Percentiles rank a stretch among this genome's conserved stretches.
phyloP scores from a whole-genome alignment of 176 grass and related monocot genomes.

The Echinochloa phyllopogon region DNA sequence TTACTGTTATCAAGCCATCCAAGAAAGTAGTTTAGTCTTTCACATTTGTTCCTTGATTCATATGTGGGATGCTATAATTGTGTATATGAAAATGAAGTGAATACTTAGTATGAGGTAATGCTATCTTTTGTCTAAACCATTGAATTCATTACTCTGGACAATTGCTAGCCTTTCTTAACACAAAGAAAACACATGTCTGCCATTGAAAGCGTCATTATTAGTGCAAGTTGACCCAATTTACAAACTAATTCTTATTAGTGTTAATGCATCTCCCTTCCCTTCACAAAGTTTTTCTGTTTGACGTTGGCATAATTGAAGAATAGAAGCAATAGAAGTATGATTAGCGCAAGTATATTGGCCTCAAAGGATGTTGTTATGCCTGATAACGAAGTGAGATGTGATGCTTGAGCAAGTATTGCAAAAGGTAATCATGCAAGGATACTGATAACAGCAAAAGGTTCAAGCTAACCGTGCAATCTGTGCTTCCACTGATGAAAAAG shows the following conservation, averaged over 20 bases:
- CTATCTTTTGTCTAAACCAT: background rate
- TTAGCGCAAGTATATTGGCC: constrained; percentile 16
- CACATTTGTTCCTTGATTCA: background rate
- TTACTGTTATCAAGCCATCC: constrained; percentile 19
- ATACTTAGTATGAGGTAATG: background rate
- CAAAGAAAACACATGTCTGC: constrained; percentile 11
- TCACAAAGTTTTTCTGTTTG: constrained; percentile 11
- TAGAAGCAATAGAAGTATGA: background rate
- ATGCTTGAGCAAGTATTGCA: constrained; percentile 30
- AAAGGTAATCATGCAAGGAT: constrained; percentile 6
- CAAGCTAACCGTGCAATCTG: constrained; percentile 86
- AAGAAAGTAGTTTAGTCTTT: background rate
- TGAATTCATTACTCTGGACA: background rate
- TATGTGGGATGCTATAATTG: background rate
- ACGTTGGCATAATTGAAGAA: constrained; percentile 6
- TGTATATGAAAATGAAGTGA: background rate
- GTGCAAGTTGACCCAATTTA: constrained; percentile 2
- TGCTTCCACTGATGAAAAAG: constrained; percentile 99
- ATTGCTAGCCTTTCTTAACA: constrained; percentile 33
- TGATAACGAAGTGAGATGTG: constrained; percentile 28
- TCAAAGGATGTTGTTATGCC: constrained; percentile 24
- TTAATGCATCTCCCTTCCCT: constrained; percentile 27
- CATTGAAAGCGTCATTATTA: constrained; percentile 19
- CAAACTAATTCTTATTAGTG: constrained; percentile 9
- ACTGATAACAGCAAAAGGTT: constrained; percentile 21